Percentiles rank a stretch among this genome's conserved stretches.
These are phyloP conservation scores for Cercospora zeae-maydis DNA, from an alignment of 2,329 filamentous ascomycete species.

Conservation along the genomic window DNA sequence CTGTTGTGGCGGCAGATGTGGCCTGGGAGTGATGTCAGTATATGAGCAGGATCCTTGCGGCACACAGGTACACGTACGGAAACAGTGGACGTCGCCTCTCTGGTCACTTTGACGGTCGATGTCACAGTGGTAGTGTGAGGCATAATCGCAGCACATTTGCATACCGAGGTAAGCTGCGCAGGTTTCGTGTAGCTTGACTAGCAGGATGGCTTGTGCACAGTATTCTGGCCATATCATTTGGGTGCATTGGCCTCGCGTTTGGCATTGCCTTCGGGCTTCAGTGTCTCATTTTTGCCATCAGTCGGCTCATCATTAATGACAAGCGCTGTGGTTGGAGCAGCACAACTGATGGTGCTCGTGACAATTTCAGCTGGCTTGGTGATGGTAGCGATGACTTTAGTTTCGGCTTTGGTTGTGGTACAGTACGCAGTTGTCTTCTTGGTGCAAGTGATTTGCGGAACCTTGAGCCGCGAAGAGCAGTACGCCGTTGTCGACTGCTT, in stretches of 20 bases:
- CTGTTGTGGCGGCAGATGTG: not conserved
- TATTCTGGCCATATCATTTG: not conserved
- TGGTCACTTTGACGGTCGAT: not conserved
- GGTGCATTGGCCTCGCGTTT: not conserved
- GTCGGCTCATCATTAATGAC: not conserved
- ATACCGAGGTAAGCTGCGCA: constrained; percentile 3
- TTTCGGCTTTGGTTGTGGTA: constrained; percentile 2
- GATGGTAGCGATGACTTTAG: not conserved
- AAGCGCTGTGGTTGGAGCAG: not conserved
- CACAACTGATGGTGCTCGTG: constrained; percentile 7
- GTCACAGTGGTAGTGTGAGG: constrained; percentile 5
- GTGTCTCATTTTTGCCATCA: not conserved
- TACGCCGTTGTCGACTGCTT: constrained; percentile 7
- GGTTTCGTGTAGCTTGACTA: not conserved
- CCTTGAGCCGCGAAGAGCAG: constrained; percentile 8
- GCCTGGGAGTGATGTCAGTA: not conserved
- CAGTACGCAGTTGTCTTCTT: not conserved
- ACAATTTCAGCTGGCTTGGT: not conserved
- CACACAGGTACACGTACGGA: not conserved
- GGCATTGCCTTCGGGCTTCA: not conserved
- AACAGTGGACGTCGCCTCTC: not conserved
- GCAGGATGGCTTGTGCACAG: constrained; percentile 5
- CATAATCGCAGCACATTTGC: constrained; percentile 4
- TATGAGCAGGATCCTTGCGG: not conserved
- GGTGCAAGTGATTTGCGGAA: not conserved